These are phyloP conservation scores for Mimosa pudica DNA, from an alignment of 306 rosid genomes.

Conservation along the genomic window DNA sequence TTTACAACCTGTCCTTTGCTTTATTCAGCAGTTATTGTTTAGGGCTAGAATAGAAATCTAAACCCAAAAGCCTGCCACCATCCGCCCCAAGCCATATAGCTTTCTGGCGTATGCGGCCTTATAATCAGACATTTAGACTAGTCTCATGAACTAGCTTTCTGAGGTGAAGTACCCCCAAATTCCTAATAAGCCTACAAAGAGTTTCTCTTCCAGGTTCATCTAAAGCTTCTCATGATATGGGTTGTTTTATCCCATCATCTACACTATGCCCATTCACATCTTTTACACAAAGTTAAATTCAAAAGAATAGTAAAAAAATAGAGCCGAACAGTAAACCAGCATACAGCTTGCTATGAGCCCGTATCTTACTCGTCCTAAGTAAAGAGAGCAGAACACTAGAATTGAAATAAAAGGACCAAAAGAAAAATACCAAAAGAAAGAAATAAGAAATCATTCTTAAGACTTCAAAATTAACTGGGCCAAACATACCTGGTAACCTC, in stretches of 20 bases:
- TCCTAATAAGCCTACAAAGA: background rate
- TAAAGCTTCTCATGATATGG: slow-evolving; percentile 6
- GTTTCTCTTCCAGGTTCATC: background rate
- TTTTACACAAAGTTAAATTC: background rate
- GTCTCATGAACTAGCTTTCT: background rate
- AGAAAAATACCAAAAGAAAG: background rate
- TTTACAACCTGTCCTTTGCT: background rate
- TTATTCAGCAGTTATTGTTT: background rate
- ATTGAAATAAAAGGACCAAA: slow-evolving; percentile 5
- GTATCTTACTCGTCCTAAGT: background rate
- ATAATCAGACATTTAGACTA: background rate
- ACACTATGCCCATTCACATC: background rate
- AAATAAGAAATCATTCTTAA: background rate
- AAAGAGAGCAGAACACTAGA: background rate
- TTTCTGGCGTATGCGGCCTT: background rate
- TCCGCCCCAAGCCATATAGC: background rate
- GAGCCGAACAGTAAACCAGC: too few species aligned
- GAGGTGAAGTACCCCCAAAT: background rate
- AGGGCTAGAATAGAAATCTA: slow-evolving; percentile 7
- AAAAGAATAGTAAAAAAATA: too few species aligned
- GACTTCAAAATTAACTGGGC: background rate
- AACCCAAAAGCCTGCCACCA: background rate
- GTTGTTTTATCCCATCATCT: background rate
- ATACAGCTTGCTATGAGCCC: too few species aligned
- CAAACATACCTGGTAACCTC: slow-evolving; percentile 81